Evolutionary conservation across 2,329 filamentous ascomycete species (phyloP).

Genomic region (Colletotrichum lentis): DNA sequence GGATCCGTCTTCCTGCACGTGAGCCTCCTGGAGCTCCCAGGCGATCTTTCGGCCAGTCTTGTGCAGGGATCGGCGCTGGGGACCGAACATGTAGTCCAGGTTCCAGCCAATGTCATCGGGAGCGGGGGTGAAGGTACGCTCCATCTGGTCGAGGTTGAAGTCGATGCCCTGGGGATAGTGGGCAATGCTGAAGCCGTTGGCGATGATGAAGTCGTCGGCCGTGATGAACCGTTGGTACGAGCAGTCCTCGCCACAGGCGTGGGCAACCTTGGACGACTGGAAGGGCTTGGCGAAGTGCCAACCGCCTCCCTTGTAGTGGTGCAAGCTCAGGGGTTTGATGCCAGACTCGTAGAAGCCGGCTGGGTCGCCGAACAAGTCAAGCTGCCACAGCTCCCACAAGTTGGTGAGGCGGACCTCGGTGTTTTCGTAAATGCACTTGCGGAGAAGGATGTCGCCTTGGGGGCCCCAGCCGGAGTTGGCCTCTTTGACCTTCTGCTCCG

Average conservation of each 20-base stretch:
- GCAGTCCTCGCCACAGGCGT: slow-evolving; percentile 69
- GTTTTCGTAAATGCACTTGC: slow-evolving; percentile 71
- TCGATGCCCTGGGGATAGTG: slow-evolving; percentile 63
- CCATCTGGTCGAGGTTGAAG: slow-evolving; percentile 59
- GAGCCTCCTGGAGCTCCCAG: slow-evolving; percentile 63
- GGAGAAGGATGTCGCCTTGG: slow-evolving; percentile 68
- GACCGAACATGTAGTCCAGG: slow-evolving; percentile 61
- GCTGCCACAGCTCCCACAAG: slow-evolving; percentile 66
- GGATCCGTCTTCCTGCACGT: slow-evolving; percentile 57
- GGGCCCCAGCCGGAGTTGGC: slow-evolving; percentile 67
- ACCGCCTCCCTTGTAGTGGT: slow-evolving; percentile 69
- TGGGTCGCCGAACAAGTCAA: slow-evolving; percentile 67
- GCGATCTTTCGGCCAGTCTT: slow-evolving; percentile 61
- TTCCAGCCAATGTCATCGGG: slow-evolving; percentile 60
- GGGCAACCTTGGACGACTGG: slow-evolving; percentile 64
- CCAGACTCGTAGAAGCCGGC: slow-evolving; percentile 72
- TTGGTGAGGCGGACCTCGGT: slow-evolving; percentile 66
- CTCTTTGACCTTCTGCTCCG: slow-evolving; percentile 60
- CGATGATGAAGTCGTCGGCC: slow-evolving; percentile 61
- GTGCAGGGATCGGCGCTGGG: slow-evolving; percentile 56
- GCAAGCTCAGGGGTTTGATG: slow-evolving; percentile 66
- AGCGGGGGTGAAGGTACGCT: slow-evolving; percentile 61
- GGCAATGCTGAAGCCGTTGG: slow-evolving; percentile 67
- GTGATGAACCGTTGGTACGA: slow-evolving; percentile 66
- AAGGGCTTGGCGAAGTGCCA: slow-evolving; percentile 65